These are phyloP conservation scores for Penicillium sp. DNA, from an alignment of 2,329 filamentous ascomycete genomes.

Conservation along the genomic window DNA sequence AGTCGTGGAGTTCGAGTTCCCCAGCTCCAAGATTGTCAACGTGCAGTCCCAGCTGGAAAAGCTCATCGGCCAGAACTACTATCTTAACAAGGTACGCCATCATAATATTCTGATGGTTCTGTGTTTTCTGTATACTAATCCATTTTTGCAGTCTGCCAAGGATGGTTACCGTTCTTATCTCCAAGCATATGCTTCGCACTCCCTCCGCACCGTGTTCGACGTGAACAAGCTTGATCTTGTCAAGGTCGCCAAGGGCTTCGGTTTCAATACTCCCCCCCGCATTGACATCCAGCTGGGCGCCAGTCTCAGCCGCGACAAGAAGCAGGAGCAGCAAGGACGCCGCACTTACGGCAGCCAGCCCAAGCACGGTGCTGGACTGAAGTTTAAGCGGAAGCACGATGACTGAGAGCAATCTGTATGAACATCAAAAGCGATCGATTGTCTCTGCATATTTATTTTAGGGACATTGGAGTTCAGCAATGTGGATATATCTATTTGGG, in stretches of 20 bases:
- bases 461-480: conserved; percentile 24
- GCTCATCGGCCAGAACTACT: conserved; percentile 93
- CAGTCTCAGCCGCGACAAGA: conserved; percentile 72
- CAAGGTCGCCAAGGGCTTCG: conserved; percentile 82
- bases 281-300: conserved; percentile 77
- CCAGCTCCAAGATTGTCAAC: conserved; percentile 85
- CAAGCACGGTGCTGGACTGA: conserved; percentile 54
- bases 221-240: conserved; percentile 77
- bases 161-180: conserved; percentile 84
- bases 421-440: conserved; percentile 24
- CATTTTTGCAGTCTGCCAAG: conserved; percentile 56
- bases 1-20: conserved; percentile 94
- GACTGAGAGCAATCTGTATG: conserved; percentile 30
- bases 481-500: conserved; percentile 30
- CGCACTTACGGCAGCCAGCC: conserved; percentile 78
- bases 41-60: conserved; percentile 90
- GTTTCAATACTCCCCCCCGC: conserved; percentile 72
- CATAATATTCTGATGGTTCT: conserved; percentile 1
- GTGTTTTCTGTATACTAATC: neutral
- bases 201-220: conserved; percentile 78
- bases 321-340: conserved; percentile 58
- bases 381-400: conserved; percentile 52
- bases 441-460: conserved; percentile 25
- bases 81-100: conserved; percentile 74
- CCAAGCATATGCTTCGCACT: conserved; percentile 89